Percentiles rank a stretch among this genome's conserved stretches.
phyloP scores from a whole-genome alignment of 495 filamentous ascomycete genomes.

The Pyronema domesticum region DNA sequence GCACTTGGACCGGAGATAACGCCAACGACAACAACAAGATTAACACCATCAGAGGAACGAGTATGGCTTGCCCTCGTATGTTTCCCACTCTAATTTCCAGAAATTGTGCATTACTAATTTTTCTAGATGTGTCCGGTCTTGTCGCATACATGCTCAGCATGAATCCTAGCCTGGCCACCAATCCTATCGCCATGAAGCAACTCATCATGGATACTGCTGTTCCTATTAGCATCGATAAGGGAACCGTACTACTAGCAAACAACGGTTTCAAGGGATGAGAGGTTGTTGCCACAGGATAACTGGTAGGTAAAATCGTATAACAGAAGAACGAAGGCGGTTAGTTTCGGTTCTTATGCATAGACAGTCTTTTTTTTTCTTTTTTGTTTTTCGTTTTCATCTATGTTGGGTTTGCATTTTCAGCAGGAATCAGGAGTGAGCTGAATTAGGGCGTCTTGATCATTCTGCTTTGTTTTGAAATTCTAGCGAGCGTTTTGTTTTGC shows the following conservation, averaged over 20 bases:
- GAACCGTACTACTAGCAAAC: not conserved
- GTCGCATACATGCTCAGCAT: conserved; percentile 31
- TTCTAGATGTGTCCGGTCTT: conserved; percentile 31
- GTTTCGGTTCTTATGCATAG: too few species aligned
- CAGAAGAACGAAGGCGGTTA: too few species aligned
- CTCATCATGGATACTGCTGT: conserved; percentile 15
- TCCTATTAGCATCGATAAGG: conserved; percentile 9
- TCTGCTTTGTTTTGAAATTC: too few species aligned
- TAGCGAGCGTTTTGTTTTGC: too few species aligned
- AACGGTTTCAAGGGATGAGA: conserved; percentile 2
- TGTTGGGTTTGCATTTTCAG: too few species aligned
- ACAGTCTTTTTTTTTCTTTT: too few species aligned
- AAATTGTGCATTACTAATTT: not conserved
- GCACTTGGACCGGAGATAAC: conserved; percentile 33
- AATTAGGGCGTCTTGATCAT: too few species aligned
- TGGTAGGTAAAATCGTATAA: too few species aligned
- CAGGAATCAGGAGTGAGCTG: too few species aligned
- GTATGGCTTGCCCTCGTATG: conserved; percentile 35
- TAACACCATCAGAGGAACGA: conserved; percentile 37
- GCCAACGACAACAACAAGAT: conserved; percentile 28
- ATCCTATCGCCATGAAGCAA: conserved; percentile 29
- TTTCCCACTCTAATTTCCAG: not conserved
- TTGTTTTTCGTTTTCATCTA: too few species aligned
- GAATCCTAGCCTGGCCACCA: conserved; percentile 22
- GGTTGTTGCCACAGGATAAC: too few species aligned